Base-by-base conservation (phyloP, 352 stramenopile species). In the Thraustochytrium striatum region DNA sequence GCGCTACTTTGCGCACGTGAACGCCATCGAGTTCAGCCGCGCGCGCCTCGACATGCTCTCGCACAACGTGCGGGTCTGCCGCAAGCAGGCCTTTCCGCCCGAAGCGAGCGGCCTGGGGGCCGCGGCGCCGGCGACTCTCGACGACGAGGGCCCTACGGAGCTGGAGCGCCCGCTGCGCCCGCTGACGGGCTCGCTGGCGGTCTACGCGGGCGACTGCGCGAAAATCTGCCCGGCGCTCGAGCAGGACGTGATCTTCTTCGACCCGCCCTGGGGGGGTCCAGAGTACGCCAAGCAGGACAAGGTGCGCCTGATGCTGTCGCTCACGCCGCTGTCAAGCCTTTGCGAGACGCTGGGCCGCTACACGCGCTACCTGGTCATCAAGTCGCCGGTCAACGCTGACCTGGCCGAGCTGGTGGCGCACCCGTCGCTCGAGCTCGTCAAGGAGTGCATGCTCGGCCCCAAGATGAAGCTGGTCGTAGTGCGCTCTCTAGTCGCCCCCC, bases 381-480 rank as follows among this genome's bases (percentile, higher is more conserved):
- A 82, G 57, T 30, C 82, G 5, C 78, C 78, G 13, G 79, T 82
- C 41, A 82, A 82, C 73, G 70, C 58, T 36, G 62, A 82, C 58
- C 36, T 82, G 8, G 65, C 50, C 32, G 61, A 38, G 13, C 35
- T 82, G 2, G 53, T 32, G 61, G 3, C 25, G 11, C 33, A 57
- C n/a, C 21, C 53, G 8, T 38, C 61, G 19, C 81, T 36, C 28
- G n/a, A 38, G 8, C 32, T 82, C n/a, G 61, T 82, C 35, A 75
- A 73, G 43, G 72, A 72, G 59, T 61, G 65, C 41, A 39, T 52
- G 21, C 62, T 72, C n/a, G 39, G 62, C 36, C 44, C 53, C 19
- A 28, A 50, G 11, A 82, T 79, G 59, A 72, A 82, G 72, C 65
- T 82, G 13, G 13, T 82, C 25, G 65, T 82, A 0, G 28, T 82